A percentile compares a stretch with the other conserved stretches of the same genome.
These are phyloP conservation scores for Amoeboaphelidium protococcarum DNA, from an alignment of 371 early-diverging fungal species.

Conservation along the genomic window DNA sequence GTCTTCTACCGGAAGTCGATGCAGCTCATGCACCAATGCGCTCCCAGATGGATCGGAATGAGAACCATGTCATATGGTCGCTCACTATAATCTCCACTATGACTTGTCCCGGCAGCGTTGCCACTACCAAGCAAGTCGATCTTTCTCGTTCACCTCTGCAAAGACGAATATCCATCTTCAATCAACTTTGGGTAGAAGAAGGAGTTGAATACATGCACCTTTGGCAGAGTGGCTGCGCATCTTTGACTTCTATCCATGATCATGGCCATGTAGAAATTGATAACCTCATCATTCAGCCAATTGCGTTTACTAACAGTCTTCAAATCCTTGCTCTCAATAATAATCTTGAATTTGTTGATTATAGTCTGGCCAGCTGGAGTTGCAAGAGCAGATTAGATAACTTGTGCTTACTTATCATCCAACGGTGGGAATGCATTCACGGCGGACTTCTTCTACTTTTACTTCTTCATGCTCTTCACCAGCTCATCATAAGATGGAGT, in stretches of 20 bases:
- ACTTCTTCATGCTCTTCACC: too few relatives aligned
- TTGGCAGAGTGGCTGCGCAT: slow-evolving; percentile 10
- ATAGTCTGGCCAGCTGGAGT: background rate
- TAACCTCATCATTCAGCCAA: slow-evolving; percentile 16
- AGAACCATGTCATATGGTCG: slow-evolving; percentile 45
- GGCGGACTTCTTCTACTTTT: too few relatives aligned
- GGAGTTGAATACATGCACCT: slow-evolving; percentile 54
- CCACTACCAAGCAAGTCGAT: too few relatives aligned
- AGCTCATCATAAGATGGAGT: too few relatives aligned
- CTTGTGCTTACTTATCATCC: too few relatives aligned
- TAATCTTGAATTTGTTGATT: background rate
- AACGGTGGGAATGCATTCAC: too few relatives aligned
- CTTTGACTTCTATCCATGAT: slow-evolving; percentile 29
- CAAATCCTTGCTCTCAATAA: background rate
- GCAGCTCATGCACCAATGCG: slow-evolving; percentile 65
- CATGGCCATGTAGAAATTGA: slow-evolving; percentile 64
- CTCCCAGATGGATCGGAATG: slow-evolving; percentile 59
- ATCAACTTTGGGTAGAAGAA: slow-evolving; percentile 52
- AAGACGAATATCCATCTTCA: slow-evolving; percentile 40
- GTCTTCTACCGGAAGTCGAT: slow-evolving; percentile 39
- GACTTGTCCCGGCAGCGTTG: background rate
- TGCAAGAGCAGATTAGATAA: background rate
- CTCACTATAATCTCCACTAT: background rate
- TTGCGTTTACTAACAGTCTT: background rate
- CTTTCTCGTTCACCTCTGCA: slow-evolving; percentile 56